A percentile compares a stretch with the other conserved stretches of the same genome.
phyloP scores from a whole-genome alignment of 2,329 filamentous ascomycete genomes.

The Atkinsonella texensis region DNA sequence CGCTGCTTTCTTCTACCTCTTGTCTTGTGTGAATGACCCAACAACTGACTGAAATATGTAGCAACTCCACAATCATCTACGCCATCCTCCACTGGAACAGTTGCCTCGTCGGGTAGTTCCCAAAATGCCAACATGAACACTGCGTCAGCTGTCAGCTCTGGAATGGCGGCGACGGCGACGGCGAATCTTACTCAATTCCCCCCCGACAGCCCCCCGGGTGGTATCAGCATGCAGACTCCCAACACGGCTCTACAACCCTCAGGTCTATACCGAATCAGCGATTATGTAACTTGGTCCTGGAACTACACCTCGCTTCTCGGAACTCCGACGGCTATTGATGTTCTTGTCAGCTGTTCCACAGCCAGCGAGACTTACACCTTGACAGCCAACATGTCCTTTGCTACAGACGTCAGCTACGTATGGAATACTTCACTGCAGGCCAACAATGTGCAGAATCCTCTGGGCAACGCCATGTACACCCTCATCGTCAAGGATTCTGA shows the following conservation, averaged over 20 bases:
- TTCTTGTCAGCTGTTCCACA: slow-evolving; percentile 43
- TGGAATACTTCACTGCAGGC: slow-evolving; percentile 46
- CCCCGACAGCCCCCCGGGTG: slow-evolving; percentile 34
- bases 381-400: slow-evolving; percentile 50
- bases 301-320: slow-evolving; percentile 51
- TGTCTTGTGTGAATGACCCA: neutral
- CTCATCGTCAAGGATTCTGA: slow-evolving; percentile 51
- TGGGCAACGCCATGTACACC: slow-evolving; percentile 45
- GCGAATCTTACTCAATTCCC: slow-evolving; percentile 30
- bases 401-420: slow-evolving; percentile 35
- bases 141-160: slow-evolving; percentile 15
- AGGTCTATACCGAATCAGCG: slow-evolving; percentile 47
- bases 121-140: slow-evolving; percentile 31
- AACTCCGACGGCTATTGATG: slow-evolving; percentile 47
- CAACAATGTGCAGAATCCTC: slow-evolving; percentile 31
- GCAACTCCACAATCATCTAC: slow-evolving; percentile 1
- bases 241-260: slow-evolving; percentile 29
- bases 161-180: slow-evolving; percentile 13
- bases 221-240: slow-evolving; percentile 42
- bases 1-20: neutral
- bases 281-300: slow-evolving; percentile 49
- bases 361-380: slow-evolving; percentile 46
- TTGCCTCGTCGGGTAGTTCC: slow-evolving; percentile 7
- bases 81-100: slow-evolving; percentile 8
- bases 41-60: neutral